Conservation (phyloP, 2,329 filamentous ascomycete species). For the Fusarium pseudocircinatum region DNA sequence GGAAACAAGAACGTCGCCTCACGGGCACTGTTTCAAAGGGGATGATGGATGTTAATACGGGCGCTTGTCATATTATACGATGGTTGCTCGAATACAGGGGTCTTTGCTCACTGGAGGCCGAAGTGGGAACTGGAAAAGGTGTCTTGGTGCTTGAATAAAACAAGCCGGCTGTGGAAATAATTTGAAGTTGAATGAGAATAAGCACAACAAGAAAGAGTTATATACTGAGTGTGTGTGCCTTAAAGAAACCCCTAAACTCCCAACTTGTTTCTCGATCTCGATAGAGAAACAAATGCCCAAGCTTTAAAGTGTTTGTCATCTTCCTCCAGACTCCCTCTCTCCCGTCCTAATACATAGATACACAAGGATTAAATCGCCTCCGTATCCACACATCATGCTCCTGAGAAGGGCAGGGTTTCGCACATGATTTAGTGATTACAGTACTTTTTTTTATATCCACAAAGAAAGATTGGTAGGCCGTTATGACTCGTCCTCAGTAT, state of each 20-base stretch:
- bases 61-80: not conserved
- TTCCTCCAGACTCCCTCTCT: slow-evolving; percentile 1
- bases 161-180: not conserved
- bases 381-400: slow-evolving; percentile 18
- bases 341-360: slow-evolving; percentile 23
- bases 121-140: not conserved
- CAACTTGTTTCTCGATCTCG: slow-evolving; percentile 15
- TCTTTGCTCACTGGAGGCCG: not conserved
- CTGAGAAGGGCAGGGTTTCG: not conserved
- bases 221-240: slow-evolving; percentile 6
- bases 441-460: slow-evolving; percentile 22
- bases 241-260: slow-evolving; percentile 32
- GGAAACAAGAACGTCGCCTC: slow-evolving; percentile 28
- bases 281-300: slow-evolving; percentile 27
- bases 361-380: slow-evolving; percentile 11
- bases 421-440: slow-evolving; percentile 12
- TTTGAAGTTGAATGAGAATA: slow-evolving; percentile 3
- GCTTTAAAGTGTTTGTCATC: slow-evolving; percentile 10
- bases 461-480: not conserved
- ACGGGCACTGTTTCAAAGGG: slow-evolving; percentile 10
- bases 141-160: not conserved
- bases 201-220: slow-evolving; percentile 25
- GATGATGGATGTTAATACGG: not conserved
- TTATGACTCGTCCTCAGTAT: slow-evolving; percentile 70
- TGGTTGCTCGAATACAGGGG: not conserved